Evolutionary conservation across 2,329 filamentous ascomycete genomes (phyloP).

Genomic region (Claviceps maximensis): DNA sequence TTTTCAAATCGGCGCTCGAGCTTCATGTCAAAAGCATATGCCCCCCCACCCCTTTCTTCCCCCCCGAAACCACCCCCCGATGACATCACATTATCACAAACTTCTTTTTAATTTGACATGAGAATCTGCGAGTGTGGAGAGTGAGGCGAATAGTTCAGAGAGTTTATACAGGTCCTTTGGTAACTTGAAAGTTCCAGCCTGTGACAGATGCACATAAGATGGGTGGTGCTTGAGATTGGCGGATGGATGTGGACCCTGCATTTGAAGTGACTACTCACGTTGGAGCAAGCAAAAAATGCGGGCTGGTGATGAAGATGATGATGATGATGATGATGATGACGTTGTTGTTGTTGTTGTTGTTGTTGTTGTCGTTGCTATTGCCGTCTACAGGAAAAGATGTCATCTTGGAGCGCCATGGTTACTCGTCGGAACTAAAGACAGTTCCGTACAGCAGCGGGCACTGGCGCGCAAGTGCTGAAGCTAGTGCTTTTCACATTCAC

Average conservation of each 20-base stretch:
- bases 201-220: constrained; percentile 14
- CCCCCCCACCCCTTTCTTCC: constrained; percentile 5
- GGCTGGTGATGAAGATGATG: constrained; percentile 4
- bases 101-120: constrained; percentile 18
- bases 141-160: constrained; percentile 13
- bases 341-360: neutral
- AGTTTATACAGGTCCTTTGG: constrained; percentile 35
- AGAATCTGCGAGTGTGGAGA: constrained; percentile 17
- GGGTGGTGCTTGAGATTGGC: constrained; percentile 10
- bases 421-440: constrained; percentile 3
- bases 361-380: neutral
- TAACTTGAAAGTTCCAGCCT: constrained; percentile 56
- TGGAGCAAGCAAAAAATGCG: constrained; percentile 6
- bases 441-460: constrained; percentile 1
- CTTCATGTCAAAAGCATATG: constrained; percentile 14
- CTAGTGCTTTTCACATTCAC: constrained; percentile 15
- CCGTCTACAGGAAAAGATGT: neutral
- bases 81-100: constrained; percentile 19
- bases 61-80: constrained; percentile 10
- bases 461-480: constrained; percentile 5
- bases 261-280: constrained; percentile 10
- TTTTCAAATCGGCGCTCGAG: constrained; percentile 6
- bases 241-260: constrained; percentile 6
- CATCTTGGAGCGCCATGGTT: constrained; percentile 6
- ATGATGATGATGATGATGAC: constrained; percentile 2